phyloP scores from a whole-genome alignment of 2,329 filamentous ascomycete species.

The Nectriaceae sp. region DNA sequence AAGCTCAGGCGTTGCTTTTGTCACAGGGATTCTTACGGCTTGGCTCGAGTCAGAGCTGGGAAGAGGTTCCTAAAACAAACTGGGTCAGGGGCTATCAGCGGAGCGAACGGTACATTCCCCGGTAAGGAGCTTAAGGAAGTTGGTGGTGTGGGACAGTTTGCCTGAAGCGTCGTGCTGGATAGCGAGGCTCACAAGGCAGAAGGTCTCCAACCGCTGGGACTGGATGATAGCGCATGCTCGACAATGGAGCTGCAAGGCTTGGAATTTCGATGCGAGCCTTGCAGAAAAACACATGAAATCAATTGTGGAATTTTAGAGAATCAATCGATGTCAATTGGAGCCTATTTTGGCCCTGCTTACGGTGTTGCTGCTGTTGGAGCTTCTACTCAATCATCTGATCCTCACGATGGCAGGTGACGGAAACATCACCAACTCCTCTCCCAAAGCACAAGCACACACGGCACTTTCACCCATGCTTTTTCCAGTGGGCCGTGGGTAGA shows the following conservation, averaged over 20 bases:
- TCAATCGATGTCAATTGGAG: conserved; percentile 26
- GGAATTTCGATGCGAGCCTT: conserved; percentile 14
- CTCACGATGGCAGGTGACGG: conserved; percentile 20
- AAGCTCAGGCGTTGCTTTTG: no score
- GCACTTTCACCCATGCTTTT: conserved; percentile 17
- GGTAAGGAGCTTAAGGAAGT: neutral
- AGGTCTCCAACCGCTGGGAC: conserved; percentile 23
- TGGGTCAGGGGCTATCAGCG: neutral
- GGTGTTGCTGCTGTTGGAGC: conserved; percentile 4
- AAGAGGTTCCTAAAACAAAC: neutral
- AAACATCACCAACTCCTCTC: conserved; percentile 16
- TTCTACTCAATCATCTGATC: conserved; percentile 22
- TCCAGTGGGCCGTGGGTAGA: conserved; percentile 18
- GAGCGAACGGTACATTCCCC: conserved; percentile 4
- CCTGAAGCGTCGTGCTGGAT: conserved; percentile 10
- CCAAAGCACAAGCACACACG: conserved; percentile 17
- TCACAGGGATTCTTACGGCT: no score
- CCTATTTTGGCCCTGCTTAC: neutral
- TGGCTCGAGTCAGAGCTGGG: conserved; percentile 9
- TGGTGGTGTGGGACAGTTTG: conserved; percentile 8
- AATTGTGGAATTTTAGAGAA: conserved; percentile 7
- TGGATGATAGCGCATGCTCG: conserved; percentile 27
- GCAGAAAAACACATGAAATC: conserved; percentile 16
- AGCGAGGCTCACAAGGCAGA: conserved; percentile 27
- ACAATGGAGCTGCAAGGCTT: conserved; percentile 25